These are phyloP conservation scores for Solanum corneliomulleri DNA, from an alignment of 257 asterid genomes.

Conservation along the genomic window DNA sequence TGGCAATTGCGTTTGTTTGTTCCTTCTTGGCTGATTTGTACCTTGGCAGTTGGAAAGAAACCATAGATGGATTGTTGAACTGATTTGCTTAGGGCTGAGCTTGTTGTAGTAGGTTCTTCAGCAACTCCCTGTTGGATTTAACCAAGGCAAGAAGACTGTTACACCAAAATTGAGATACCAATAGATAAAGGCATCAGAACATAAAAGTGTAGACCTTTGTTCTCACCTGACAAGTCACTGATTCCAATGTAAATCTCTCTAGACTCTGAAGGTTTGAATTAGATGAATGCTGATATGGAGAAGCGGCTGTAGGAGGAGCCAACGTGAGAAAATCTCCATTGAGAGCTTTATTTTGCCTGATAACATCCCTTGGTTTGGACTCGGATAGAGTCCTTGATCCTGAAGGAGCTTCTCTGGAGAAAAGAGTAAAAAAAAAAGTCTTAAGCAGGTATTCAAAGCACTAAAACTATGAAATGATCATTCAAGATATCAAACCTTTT, in stretches of 20 bases:
- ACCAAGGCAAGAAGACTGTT: background rate
- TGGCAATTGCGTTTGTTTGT: slow-evolving; percentile 10
- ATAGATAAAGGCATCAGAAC: background rate
- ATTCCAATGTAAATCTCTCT: slow-evolving; percentile 14
- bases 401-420: slow-evolving; percentile 40
- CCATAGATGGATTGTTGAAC: slow-evolving; percentile 18
- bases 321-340: slow-evolving; percentile 61
- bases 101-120: slow-evolving; percentile 9
- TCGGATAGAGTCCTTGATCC: slow-evolving; percentile 24
- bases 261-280: slow-evolving; percentile 4
- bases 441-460: background rate
- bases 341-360: slow-evolving; percentile 20
- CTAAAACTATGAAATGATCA: background rate
- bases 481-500: slow-evolving; percentile 25
- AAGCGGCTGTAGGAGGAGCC: slow-evolving; percentile 52
- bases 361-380: slow-evolving; percentile 7
- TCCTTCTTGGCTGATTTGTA: slow-evolving; percentile 14
- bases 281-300: background rate
- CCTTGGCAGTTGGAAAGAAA: slow-evolving; percentile 47
- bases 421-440: background rate
- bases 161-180: background rate
- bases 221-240: slow-evolving; percentile 33
- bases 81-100: slow-evolving; percentile 18
- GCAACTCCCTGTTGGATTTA: slow-evolving; percentile 25
- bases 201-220: background rate